These are phyloP conservation scores for Russula ochroleuca DNA, from an alignment of 768 basidiomycete species.

Conservation along the genomic window DNA sequence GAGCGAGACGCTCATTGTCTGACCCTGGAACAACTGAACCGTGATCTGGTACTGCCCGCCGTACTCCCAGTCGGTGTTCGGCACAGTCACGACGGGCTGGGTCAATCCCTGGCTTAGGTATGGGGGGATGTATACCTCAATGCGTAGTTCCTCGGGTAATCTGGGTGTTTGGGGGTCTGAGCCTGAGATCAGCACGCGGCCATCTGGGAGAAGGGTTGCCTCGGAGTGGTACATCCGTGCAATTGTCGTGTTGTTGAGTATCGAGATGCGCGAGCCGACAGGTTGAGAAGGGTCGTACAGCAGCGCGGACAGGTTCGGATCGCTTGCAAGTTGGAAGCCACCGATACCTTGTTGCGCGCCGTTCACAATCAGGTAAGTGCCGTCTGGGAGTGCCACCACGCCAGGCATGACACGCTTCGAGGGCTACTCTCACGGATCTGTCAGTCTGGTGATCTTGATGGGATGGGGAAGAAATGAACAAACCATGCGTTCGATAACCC, in stretches of 20 bases:
- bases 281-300: constrained; percentile 62
- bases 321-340: constrained; percentile 63
- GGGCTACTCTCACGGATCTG: constrained; percentile 40
- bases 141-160: constrained; percentile 74
- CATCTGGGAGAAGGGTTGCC: constrained; percentile 69
- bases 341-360: constrained; percentile 67
- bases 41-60: constrained; percentile 50
- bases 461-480: constrained; percentile 27
- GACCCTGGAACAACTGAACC: constrained; percentile 38
- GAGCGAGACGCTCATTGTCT: constrained; percentile 57
- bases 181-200: constrained; percentile 69
- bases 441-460: background rate
- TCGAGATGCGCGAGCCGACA: constrained; percentile 57
- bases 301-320: constrained; percentile 60
- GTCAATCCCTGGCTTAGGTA: constrained; percentile 63
- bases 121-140: constrained; percentile 80
- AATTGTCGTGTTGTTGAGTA: constrained; percentile 63
- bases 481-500: constrained; percentile 79
- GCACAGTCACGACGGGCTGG: constrained; percentile 60
- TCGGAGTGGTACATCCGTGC: constrained; percentile 77
- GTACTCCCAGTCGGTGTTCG: constrained; percentile 59
- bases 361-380: constrained; percentile 71
- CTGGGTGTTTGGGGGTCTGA: constrained; percentile 61
- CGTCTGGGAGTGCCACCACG: constrained; percentile 66
- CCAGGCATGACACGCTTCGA: constrained; percentile 73